Conservation (phyloP, 2,329 filamentous ascomycete species). For the Scedosporium apiospermum region DNA sequence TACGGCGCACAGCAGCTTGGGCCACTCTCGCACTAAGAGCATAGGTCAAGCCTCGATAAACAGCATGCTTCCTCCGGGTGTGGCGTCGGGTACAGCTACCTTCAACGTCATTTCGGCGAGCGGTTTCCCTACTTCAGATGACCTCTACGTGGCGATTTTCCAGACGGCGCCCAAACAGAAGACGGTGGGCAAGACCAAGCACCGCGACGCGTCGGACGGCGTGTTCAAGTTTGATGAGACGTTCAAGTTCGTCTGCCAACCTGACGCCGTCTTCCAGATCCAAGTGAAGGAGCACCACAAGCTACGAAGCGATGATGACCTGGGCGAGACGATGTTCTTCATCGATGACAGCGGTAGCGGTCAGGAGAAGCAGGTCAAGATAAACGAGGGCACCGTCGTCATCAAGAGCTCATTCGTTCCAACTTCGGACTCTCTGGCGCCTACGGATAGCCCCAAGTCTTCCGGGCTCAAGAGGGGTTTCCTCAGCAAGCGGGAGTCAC, state of each 20-base stretch:
- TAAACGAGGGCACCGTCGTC: constrained; percentile 63
- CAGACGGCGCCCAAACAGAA: constrained; percentile 62
- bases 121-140: constrained; percentile 66
- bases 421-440: neutral
- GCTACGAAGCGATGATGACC: constrained; percentile 71
- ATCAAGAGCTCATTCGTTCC: constrained; percentile 64
- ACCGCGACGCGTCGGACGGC: constrained; percentile 64
- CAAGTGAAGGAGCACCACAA: constrained; percentile 77
- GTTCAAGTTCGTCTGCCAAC: constrained; percentile 67
- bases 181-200: constrained; percentile 84
- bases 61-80: constrained; percentile 50
- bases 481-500: constrained; percentile 36
- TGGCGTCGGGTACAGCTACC: constrained; percentile 63
- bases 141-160: constrained; percentile 68
- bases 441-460: constrained; percentile 34
- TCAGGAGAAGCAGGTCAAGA: constrained; percentile 62
- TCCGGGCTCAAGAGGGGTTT: constrained; percentile 41
- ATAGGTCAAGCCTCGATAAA: constrained; percentile 56
- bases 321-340: constrained; percentile 84
- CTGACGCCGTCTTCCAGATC: constrained; percentile 80
- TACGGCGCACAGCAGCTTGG: constrained; percentile 6
- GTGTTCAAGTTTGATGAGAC: constrained; percentile 64
- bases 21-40: constrained; percentile 46
- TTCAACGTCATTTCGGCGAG: constrained; percentile 73
- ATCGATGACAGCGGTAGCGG: constrained; percentile 69